Base-by-base conservation (phyloP, 2,329 filamentous ascomycete genomes). In the Ceratocystis diversiconidia region DNA sequence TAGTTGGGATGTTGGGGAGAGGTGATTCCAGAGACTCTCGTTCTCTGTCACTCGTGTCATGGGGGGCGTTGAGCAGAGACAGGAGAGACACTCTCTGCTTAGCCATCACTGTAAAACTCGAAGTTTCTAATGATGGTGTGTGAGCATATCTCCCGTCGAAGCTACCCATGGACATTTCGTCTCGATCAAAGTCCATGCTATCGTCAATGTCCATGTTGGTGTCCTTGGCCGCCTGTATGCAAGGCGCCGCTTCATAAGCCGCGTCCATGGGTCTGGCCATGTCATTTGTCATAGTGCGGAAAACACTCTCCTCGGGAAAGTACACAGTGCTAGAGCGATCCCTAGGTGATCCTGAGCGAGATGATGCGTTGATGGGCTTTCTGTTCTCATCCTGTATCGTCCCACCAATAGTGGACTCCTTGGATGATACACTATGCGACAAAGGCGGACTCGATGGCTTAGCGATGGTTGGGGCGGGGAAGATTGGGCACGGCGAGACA, bases 91-190 rank as follows among this genome's bases (percentile, higher is more conserved):
- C 80, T 55, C 83, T 80, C 70, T 79, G 76, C 68, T 82, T 78
- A 4, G 76, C 74, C 15, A 81, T 72, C 22, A 84, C 71, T 50
- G 83, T 83, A 70, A 80, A 81, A 5, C 81, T 73, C 1, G 84
- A 84, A 22, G 83, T 83, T 15, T 86, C 84, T 50, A 83, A 79
- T 0, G 84, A 86, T 12, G 84, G 84, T 1, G 83, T 85, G 68
- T 83, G 78, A 12, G 82, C 79, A 72, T 79, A 85, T 69, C 55
- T 64, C 36, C 43, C 50, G 3, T 64, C 52, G n/a, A 59, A 57
- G 28, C 62, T 64, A 6, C 43, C 43, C 30, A 60, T 44, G 6
- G 60, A 44, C 3, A 44, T 69, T 12, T 75, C 75, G 12, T 68
- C 70, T 2, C 62, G 72, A 72, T 70, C 68, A 30, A 67, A 68